Percentiles rank a stretch among this genome's conserved stretches.
phyloP scores from a whole-genome alignment of 2,329 filamentous ascomycete species.

The Cadophora luteo-olivacea region DNA sequence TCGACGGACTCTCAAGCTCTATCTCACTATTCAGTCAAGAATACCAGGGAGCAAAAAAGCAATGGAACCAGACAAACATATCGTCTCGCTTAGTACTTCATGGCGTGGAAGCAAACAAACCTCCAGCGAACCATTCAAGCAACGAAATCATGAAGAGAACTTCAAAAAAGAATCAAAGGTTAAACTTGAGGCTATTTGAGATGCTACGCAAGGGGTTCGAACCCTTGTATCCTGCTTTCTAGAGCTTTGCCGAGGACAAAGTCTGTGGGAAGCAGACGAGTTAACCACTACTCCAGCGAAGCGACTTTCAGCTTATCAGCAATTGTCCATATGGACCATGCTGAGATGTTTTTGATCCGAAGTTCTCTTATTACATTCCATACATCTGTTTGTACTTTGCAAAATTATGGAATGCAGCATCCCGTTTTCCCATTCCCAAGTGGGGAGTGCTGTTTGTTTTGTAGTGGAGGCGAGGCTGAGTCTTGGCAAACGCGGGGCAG shows the following conservation, averaged over 20 bases:
- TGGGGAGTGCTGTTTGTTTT: background rate
- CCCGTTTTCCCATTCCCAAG: background rate
- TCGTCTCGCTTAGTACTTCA: background rate
- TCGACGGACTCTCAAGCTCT: no score
- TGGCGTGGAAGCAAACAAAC: conserved; percentile 1
- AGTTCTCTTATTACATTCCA: background rate
- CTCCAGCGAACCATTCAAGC: background rate
- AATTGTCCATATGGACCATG: background rate
- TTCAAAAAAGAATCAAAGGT: background rate
- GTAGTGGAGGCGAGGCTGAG: background rate
- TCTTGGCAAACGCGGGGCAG: conserved; percentile 5
- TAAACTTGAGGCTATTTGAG: background rate
- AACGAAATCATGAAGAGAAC: background rate
- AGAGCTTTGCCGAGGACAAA: background rate
- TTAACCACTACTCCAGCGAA: conserved; percentile 22
- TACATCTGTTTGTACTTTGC: background rate
- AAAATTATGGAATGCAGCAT: background rate
- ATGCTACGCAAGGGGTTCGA: conserved; percentile 15
- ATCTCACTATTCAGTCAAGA: background rate
- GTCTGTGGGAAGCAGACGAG: conserved; percentile 19
- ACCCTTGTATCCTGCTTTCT: conserved; percentile 15
- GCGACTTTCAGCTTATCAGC: background rate
- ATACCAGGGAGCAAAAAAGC: background rate
- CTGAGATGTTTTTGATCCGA: background rate
- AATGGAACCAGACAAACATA: background rate